Evolutionary conservation across 768 basidiomycete species (phyloP).

Genomic region (Leccinellum rugosiceps): DNA sequence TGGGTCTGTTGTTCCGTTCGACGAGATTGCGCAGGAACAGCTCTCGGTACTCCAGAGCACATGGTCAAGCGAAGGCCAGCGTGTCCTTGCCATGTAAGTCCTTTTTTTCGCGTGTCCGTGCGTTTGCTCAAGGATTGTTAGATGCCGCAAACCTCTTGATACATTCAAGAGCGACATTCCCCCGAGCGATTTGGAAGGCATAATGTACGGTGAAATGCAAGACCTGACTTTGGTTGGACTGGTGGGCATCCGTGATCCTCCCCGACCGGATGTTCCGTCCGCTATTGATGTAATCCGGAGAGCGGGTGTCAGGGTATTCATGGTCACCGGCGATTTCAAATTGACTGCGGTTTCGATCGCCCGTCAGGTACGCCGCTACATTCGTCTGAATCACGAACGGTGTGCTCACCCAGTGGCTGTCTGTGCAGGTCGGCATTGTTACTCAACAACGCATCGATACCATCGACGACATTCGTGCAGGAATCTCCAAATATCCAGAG

Average conservation of each 20-base stretch:
- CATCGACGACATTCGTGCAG: slow-evolving; percentile 27
- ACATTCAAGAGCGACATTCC: slow-evolving; percentile 26
- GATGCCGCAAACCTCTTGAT: slow-evolving; percentile 31
- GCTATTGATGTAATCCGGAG: slow-evolving; percentile 45
- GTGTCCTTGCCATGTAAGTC: slow-evolving; percentile 46
- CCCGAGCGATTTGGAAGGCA: slow-evolving; percentile 34
- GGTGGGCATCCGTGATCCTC: slow-evolving; percentile 54
- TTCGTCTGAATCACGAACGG: slow-evolving; percentile 1
- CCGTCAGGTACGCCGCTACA: slow-evolving; percentile 32
- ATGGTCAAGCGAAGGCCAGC: slow-evolving; percentile 49
- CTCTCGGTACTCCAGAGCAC: slow-evolving; percentile 32
- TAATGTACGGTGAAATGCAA: slow-evolving; percentile 35
- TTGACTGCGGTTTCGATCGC: slow-evolving; percentile 53
- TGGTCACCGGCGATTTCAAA: slow-evolving; percentile 57
- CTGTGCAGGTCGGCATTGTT: slow-evolving; percentile 39
- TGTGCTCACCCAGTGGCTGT: slow-evolving; percentile 1
- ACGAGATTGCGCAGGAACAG: slow-evolving; percentile 16
- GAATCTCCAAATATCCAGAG: slow-evolving; percentile 16
- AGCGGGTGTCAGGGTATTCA: slow-evolving; percentile 53
- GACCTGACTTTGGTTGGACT: slow-evolving; percentile 49
- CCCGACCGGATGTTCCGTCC: slow-evolving; percentile 45
- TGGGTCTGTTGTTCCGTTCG: slow-evolving; percentile 34
- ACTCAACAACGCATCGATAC: slow-evolving; percentile 37
- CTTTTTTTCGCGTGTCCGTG: neutral
- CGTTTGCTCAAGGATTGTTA: slow-evolving; percentile 5